Evolutionary conservation across 371 early-diverging fungal genomes (phyloP), one percentile per base, ranked within the genome.

Genomic region (Batrachochytrium dendrobatidis): DNA sequence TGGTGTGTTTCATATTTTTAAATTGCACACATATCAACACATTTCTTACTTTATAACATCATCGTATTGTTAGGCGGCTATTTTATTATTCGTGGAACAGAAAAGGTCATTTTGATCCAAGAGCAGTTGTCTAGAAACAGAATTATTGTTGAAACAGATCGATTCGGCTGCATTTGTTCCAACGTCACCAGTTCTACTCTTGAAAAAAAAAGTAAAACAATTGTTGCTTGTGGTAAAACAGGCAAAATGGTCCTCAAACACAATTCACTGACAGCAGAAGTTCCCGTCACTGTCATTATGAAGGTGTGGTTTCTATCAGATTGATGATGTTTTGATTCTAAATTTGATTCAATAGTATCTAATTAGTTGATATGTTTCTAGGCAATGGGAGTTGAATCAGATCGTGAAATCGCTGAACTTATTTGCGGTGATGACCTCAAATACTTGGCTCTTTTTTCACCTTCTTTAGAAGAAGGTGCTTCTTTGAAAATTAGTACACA

Each of bases 121-220:
- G 99, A 99, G 79, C 99, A 99, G 66, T 81, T 99, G 71, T 92
- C 95, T n/a, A 99, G 99, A 76, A 99, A 99, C 80, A 88, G 99
- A 77, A 99, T 99, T 60, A 92, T 99, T 70, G 91, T 99, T 22
- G 99, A 99, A 59, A 78, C 80, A 0, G 99, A 99, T 61, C 76
- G 85, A 32, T 90, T 87, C 67, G 95, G 95, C 0, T 74, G 80
- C 30, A 85, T 95, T 50, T 75, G 76, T 48, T 92, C 94, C 34
- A 84, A 80, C 56, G 98, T 97, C 5, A 92, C 91, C 58, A 90
- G 92, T 76, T 91, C 92, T 25, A 99, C 99, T 2, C 89, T 89
- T 68, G 99, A 99, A 68, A 89, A 92, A 71, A 99, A 99, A 79
- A 90, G 93, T 60, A 99, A 98, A 68, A 97, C 99, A 5, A 86